A percentile compares a stretch with the other conserved stretches of the same genome.
Conservation (phyloP, 768 basidiomycete species). For the Boletales sp. region DNA sequence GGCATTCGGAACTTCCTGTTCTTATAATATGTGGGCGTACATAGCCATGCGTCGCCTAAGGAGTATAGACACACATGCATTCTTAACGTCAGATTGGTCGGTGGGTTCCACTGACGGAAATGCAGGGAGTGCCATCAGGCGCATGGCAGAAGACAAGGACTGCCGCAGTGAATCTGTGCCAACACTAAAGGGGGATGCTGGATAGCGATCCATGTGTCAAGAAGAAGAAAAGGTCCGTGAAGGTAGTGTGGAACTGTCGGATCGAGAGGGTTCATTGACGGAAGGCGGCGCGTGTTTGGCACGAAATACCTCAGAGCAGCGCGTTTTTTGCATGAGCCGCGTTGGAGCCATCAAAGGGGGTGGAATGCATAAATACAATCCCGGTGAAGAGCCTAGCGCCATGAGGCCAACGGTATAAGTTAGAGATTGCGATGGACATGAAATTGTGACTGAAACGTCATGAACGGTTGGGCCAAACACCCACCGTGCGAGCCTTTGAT, state of each 20-base stretch:
- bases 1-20: background rate
- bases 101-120: conserved; percentile 16
- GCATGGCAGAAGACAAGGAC: conserved; percentile 4
- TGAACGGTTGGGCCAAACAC: background rate
- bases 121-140: conserved; percentile 11
- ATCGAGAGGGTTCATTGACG: conserved; percentile 1
- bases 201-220: background rate
- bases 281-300: conserved; percentile 11
- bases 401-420: background rate
- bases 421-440: background rate
- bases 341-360: conserved; percentile 12
- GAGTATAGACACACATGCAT: background rate
- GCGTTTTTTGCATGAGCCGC: conserved; percentile 20
- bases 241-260: background rate
- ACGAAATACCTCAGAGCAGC: conserved; percentile 3
- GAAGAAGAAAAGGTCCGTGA: conserved; percentile 4
- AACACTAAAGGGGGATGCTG: background rate
- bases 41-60: conserved; percentile 7
- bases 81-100: conserved; percentile 4
- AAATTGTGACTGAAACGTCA: background rate
- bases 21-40: conserved; percentile 16
- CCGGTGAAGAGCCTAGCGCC: background rate
- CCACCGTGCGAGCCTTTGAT: no score
- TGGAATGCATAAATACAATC: background rate
- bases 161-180: conserved; percentile 7